Percentiles rank a stretch among this genome's conserved stretches.
These are phyloP conservation scores for Rhexocercosporidium sp. DNA, from an alignment of 2,329 filamentous ascomycete genomes.

Conservation along the genomic window DNA sequence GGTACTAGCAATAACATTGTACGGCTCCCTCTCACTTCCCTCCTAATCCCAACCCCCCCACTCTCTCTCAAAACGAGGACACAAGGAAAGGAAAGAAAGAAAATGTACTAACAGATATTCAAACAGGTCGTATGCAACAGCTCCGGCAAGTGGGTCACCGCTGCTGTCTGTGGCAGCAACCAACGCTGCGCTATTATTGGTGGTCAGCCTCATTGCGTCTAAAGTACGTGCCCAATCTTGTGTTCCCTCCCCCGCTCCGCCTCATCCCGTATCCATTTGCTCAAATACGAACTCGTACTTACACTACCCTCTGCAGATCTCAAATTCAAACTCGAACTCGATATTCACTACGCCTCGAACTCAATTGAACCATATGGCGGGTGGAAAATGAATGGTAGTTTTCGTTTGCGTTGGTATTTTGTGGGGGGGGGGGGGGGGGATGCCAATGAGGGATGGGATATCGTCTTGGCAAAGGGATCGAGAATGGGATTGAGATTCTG, in stretches of 20 bases:
- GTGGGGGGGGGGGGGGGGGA: too few species aligned
- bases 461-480: not conserved
- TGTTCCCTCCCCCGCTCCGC: not conserved
- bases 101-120: not conserved
- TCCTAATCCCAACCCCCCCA: too few species aligned
- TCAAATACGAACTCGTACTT: not conserved
- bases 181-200: not conserved
- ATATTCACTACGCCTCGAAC: not conserved
- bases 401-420: not conserved
- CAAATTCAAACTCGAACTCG: too few species aligned
- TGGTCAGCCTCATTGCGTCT: conserved; percentile 1
- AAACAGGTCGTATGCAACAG: not conserved
- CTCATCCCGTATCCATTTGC: not conserved
- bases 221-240: not conserved
- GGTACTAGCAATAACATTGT: not conserved
- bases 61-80: not conserved
- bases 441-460: not conserved
- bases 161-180: not conserved
- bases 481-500: too few species aligned
- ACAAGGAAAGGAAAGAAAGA: too few species aligned
- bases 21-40: not conserved
- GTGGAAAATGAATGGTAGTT: not conserved
- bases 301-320: not conserved
- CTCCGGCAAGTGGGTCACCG: conserved; percentile 4
- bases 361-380: not conserved